phyloP scores from a whole-genome alignment of 768 basidiomycete genomes.

The Crepidotus variabilis region DNA sequence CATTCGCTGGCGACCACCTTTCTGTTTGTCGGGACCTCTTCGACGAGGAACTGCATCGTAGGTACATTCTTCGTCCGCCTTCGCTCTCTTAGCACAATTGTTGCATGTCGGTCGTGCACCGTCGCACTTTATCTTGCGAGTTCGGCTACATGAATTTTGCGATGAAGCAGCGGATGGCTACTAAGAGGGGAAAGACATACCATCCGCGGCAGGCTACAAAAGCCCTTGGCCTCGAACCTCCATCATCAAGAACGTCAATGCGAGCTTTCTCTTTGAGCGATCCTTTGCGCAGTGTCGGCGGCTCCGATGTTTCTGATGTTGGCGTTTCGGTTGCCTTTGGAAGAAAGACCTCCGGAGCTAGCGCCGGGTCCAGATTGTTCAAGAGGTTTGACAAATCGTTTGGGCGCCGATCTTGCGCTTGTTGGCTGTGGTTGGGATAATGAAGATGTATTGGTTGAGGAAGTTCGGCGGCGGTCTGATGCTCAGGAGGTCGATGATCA shows the following conservation, averaged over 20 bases:
- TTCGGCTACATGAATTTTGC: conserved; percentile 46
- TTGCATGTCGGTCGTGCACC: conserved; percentile 75
- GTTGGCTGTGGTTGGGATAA: neutral
- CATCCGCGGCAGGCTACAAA: conserved; percentile 80
- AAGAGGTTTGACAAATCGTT: neutral
- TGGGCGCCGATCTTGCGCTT: neutral
- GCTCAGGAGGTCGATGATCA: neutral
- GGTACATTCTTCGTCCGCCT: conserved; percentile 43
- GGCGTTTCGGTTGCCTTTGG: neutral
- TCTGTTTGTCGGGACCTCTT: conserved; percentile 74
- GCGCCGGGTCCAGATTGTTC: neutral
- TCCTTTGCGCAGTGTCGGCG: neutral
- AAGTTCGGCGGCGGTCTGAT: neutral
- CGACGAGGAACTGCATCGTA: conserved; percentile 76
- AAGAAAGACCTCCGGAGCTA: neutral
- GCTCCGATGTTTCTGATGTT: neutral
- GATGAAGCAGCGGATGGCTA: conserved; percentile 3
- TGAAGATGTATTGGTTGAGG: neutral
- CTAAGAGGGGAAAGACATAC: conserved; percentile 32
- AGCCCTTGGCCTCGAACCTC: conserved; percentile 70
- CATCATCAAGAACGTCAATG: conserved; percentile 28
- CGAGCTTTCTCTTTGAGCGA: neutral
- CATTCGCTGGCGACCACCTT: conserved; percentile 73
- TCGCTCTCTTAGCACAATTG: conserved; percentile 59
- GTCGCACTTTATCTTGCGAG: conserved; percentile 79